Conservation (phyloP, 495 filamentous ascomycete genomes). For the Letharia columbiana region DNA sequence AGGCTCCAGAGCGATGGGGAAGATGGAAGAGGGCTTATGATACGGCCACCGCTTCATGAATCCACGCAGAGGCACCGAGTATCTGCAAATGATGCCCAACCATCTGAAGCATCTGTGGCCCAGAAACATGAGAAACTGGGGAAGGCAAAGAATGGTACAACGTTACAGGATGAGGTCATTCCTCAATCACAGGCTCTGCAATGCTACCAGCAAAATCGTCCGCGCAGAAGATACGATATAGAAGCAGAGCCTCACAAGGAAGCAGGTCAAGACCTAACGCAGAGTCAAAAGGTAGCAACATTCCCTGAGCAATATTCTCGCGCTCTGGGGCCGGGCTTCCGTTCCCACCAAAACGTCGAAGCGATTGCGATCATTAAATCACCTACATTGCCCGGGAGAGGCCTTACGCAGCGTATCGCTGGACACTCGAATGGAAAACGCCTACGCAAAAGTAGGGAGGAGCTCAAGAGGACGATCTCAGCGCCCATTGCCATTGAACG, state of each 20-base stretch:
- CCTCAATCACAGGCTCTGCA: background rate
- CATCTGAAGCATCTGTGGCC: background rate
- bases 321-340: background rate
- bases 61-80: background rate
- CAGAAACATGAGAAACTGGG: background rate
- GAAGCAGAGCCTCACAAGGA: background rate
- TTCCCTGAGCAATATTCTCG: background rate
- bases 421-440: constrained; percentile 11
- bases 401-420: constrained; percentile 18
- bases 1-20: background rate
- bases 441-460: constrained; percentile 15
- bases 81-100: background rate
- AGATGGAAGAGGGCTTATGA: background rate
- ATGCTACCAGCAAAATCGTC: background rate
- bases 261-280: background rate
- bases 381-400: constrained; percentile 6
- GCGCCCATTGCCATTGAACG: constrained; percentile 23
- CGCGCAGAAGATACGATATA: background rate
- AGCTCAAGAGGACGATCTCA: constrained; percentile 22
- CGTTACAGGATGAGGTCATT: background rate
- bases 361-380: background rate
- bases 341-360: background rate
- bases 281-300: background rate
- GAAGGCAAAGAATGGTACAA: background rate
- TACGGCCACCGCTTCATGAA: background rate